phyloP scores from a whole-genome alignment of 345 rosid genomes.

The Camelina neglecta region DNA sequence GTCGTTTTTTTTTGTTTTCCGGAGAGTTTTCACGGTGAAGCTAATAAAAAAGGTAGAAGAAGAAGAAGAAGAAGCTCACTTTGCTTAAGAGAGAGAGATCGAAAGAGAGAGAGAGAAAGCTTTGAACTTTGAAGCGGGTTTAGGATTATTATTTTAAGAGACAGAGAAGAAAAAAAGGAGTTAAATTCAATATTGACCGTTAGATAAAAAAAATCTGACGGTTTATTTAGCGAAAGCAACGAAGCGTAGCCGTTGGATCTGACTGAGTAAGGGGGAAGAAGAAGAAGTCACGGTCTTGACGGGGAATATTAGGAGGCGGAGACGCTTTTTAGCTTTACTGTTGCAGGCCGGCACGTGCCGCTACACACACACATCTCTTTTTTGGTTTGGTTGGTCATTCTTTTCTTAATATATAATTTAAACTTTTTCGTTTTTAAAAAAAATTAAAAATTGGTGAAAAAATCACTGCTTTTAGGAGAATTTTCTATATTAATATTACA shows the following conservation, averaged over 20 bases:
- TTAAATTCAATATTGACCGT: constrained; percentile 55
- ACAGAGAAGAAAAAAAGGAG: constrained; percentile 14
- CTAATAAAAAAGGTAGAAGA: neutral
- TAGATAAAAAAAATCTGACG: constrained; percentile 50
- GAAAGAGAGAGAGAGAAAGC: constrained; percentile 16
- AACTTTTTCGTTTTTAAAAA: constrained; percentile 7
- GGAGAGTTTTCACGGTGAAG: constrained; percentile 16
- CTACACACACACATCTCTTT: constrained; percentile 17
- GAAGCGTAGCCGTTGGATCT: constrained; percentile 54
- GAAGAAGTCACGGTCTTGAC: constrained; percentile 51
- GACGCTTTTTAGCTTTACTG: constrained; percentile 49
- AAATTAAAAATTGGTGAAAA: constrained; percentile 11
- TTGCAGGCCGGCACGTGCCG: constrained; percentile 75
- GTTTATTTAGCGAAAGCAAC: constrained; percentile 11
- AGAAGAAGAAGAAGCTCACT: constrained; percentile 16
- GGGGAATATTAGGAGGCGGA: constrained; percentile 53
- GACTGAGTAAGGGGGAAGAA: neutral
- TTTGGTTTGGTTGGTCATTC: neutral
- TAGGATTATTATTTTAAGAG: constrained; percentile 44
- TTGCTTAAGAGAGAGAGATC: constrained; percentile 11
- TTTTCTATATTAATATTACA: constrained; percentile 24
- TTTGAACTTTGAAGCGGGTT: constrained; percentile 44
- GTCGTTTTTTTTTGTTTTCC: neutral
- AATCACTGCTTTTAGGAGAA: constrained; percentile 19
- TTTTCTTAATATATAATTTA: no score